Evolutionary conservation across 208 protist genomes (phyloP), one percentile per base, ranked within the genome.

Genomic region (Acanthamoeba divionensis): DNA sequence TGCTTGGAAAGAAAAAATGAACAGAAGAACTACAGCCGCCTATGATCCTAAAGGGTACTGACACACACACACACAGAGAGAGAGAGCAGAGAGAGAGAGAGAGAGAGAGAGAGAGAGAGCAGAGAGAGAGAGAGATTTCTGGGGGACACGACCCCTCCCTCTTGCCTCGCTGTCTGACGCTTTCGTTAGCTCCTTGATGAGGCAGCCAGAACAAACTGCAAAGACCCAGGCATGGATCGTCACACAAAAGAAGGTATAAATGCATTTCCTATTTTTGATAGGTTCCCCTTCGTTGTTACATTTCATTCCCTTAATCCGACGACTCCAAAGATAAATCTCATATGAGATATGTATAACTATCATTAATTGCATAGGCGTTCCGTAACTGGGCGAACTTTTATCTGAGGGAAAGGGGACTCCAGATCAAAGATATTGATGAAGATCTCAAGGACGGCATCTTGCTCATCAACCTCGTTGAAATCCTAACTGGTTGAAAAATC

Each of bases 351-450:
- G n/a, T n/a, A n/a, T n/a, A n/a, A n/a, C 36, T 82, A 41, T 41
- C 24, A 47, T 36, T 38, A n/a, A 24, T 13, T 57, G n/a, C 4
- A 52, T 38, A 85, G 60, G 80, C 80, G 12, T 88, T 88, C 80
- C 66, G 71, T 38, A 88, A 88, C 80, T 88, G 80, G 80, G 52
- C 57, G 4, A 88, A 88, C 57, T 88, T 73, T 62, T 88, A 88
- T 47, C 21, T 88, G 36, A 88, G 41, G 80, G 80, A 88, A 36
- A 47, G 80, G n/a, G 6, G 31, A 24, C 57, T 88, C 4, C 57
- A 88, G 38, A 88, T 88, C 44, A 36, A 88, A 24, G n/a, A 71
- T 12, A 29, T 88, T 26, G 80, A 88, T 21, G 47, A 67, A n/a
- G 80, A 88, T 71, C 41, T 88, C 26, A 71, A 71, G 26, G 80